phyloP scores from a whole-genome alignment of 139 green algal species.

The Tetradesmus lagerheimii region DNA sequence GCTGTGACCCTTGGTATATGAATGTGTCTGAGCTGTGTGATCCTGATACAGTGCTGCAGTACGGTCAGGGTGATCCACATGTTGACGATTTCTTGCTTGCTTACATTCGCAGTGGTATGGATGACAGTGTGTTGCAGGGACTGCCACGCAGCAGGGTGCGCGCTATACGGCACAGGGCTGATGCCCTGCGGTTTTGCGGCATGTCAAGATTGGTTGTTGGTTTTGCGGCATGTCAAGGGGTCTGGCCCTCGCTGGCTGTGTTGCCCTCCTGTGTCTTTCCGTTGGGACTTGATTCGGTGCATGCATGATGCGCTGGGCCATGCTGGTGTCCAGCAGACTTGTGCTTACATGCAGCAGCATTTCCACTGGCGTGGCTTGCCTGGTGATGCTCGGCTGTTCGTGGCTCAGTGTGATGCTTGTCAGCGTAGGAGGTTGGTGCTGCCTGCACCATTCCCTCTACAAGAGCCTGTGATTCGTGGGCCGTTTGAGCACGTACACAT shows the following conservation, averaged over 20 bases:
- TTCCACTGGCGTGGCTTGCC: too few species aligned
- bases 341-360: conserved; percentile 29
- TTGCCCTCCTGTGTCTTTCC: conserved; percentile 11
- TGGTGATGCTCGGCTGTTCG: too few species aligned
- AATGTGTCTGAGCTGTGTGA: conserved; percentile 40
- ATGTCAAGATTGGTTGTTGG: too few species aligned
- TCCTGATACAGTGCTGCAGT: conserved; percentile 9
- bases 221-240: background rate
- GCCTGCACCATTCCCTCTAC: too few species aligned
- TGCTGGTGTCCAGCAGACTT: conserved; percentile 39
- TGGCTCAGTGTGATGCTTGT: too few species aligned
- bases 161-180: background rate
- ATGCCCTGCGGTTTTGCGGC: background rate
- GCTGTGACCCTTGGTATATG: conserved; percentile 32
- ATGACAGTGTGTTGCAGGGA: too few species aligned
- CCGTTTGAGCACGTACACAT: conserved; percentile 28
- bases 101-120: too few species aligned
- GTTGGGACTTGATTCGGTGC: background rate
- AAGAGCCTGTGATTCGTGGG: conserved; percentile 40
- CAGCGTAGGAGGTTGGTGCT: too few species aligned
- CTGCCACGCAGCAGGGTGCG: too few species aligned
- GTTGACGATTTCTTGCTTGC: too few species aligned
- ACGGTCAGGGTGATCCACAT: background rate
- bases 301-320: conserved; percentile 47
- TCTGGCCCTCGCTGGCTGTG: background rate